Base-by-base conservation (phyloP, 2,329 filamentous ascomycete species). In the Sarocladium brachiariae region DNA sequence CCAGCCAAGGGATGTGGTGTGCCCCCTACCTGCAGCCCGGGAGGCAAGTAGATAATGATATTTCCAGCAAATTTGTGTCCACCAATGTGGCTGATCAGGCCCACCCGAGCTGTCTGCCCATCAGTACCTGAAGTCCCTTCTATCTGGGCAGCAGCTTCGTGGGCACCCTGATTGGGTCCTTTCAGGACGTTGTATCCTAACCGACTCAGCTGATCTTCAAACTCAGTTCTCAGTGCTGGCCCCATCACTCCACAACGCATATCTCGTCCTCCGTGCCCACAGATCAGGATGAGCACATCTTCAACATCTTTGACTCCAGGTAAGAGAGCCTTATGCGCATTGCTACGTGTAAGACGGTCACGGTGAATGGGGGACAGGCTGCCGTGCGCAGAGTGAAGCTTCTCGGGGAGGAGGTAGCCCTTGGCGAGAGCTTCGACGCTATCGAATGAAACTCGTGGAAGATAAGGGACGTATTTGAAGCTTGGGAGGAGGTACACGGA, bases 11-110 rank as follows among this genome's bases (percentile, higher is more conserved):
- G 74, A 62, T 87, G 81, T 9, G 57, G 54, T 54, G 66, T 56
- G 4, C 72, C 75, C 25, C 52, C 57, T 2, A 62, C 65, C 54
- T 62, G 71, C 54, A 72, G 53, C 0, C 60, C 61, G 0, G 83
- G 84, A 4, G 89, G 88, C 4, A 93, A 64, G 60, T 93, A 93
- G 1, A 93, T 68, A 45, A 93, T 89, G 31, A 92, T 79, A 64
- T 95, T 95, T 1, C 89, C 89, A 0, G 89, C 89, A 63, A 85
- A 92, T 64, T 90, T 91, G 67, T 95, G 89, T 0, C 89, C 89
- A 1, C 88, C 87, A 50, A 95, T 83, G 59, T 95, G 89, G 54
- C 84, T 89, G 51, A 91, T 86, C 50, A 85, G 60, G 0, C 80
- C 88, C 0, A 91, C 77, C 45, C 83, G 71, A 2, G 82, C 86